These are phyloP conservation scores for Sporothrix phasma DNA, from an alignment of 2,329 filamentous ascomycete genomes.

Conservation along the genomic window DNA sequence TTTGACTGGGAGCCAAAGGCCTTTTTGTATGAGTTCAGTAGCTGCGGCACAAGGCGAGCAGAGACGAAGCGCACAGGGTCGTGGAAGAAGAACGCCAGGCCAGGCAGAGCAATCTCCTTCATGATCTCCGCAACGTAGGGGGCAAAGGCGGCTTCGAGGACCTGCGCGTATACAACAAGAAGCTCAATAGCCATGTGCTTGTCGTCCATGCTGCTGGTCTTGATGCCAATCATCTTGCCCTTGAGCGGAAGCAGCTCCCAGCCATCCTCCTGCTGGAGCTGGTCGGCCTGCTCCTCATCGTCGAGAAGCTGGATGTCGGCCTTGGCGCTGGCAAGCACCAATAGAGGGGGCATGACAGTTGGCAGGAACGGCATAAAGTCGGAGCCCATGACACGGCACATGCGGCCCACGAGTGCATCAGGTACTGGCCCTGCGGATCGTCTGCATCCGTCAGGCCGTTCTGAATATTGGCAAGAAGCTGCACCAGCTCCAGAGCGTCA, in stretches of 20 bases:
- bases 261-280: constrained; percentile 87
- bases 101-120: constrained; percentile 90
- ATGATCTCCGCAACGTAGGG: constrained; percentile 88
- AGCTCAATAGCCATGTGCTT: constrained; percentile 99
- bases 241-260: constrained; percentile 97
- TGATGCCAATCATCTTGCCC: constrained; percentile 96
- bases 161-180: constrained; percentile 92
- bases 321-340: constrained; percentile 86
- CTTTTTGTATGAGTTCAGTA: constrained; percentile 90
- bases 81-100: constrained; percentile 97
- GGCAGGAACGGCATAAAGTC: constrained; percentile 91
- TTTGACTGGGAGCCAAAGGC: constrained; percentile 72
- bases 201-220: constrained; percentile 91
- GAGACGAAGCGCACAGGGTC: constrained; percentile 93
- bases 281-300: constrained; percentile 86
- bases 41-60: constrained; percentile 85
- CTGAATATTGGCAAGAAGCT: constrained; percentile 81
- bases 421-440: constrained; percentile 90
- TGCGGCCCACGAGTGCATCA: constrained; percentile 98
- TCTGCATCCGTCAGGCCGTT: constrained; percentile 78
- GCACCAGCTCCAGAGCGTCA: constrained; percentile 79
- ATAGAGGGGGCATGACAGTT: constrained; percentile 86
- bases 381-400: constrained; percentile 85
- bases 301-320: constrained; percentile 94
- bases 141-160: constrained; percentile 85